A percentile compares a stretch with the other conserved stretches of the same genome.
Conservation (phyloP, 345 rosid genomes). For the Gossypium ekmanianum region DNA sequence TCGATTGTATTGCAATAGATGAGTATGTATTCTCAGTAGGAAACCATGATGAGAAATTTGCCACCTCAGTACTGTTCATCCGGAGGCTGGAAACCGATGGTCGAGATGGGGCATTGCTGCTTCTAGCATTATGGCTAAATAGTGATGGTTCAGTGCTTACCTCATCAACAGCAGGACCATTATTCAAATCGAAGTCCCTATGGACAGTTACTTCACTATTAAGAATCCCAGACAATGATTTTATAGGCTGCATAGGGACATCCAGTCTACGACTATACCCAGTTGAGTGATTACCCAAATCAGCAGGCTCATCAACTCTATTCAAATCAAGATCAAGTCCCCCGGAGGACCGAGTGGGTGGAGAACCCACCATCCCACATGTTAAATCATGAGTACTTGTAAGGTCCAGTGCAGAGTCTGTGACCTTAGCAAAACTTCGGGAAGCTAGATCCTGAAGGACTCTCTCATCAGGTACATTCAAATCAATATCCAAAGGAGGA, state of each 20-base stretch:
- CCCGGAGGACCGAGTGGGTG: slow-evolving; percentile 29
- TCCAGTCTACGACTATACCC: slow-evolving; percentile 41
- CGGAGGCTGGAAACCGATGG: slow-evolving; percentile 47
- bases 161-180: slow-evolving; percentile 72
- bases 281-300: slow-evolving; percentile 34
- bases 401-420: slow-evolving; percentile 27
- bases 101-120: slow-evolving; percentile 42
- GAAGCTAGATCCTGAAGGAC: slow-evolving; percentile 61
- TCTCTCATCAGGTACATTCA: slow-evolving; percentile 83
- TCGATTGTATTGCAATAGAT: slow-evolving; percentile 52
- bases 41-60: slow-evolving; percentile 65
- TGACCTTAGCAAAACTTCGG: slow-evolving; percentile 34
- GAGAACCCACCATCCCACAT: neutral
- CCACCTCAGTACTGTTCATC: slow-evolving; percentile 44
- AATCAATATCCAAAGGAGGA: slow-evolving; percentile 65
- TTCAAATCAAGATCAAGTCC: slow-evolving; percentile 90
- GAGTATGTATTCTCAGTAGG: slow-evolving; percentile 51
- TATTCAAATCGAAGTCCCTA: slow-evolving; percentile 83
- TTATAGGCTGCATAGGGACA: slow-evolving; percentile 29
- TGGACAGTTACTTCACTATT: slow-evolving; percentile 34
- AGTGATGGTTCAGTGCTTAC: slow-evolving; percentile 42
- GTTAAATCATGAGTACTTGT: slow-evolving; percentile 27
- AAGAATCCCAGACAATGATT: slow-evolving; percentile 31
- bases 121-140: slow-evolving; percentile 42
- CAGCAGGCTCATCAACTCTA: slow-evolving; percentile 59